Percentiles rank a stretch among this genome's conserved stretches.
phyloP scores from a whole-genome alignment of 1,139 yeast species.

The Petasospora fabianii region DNA sequence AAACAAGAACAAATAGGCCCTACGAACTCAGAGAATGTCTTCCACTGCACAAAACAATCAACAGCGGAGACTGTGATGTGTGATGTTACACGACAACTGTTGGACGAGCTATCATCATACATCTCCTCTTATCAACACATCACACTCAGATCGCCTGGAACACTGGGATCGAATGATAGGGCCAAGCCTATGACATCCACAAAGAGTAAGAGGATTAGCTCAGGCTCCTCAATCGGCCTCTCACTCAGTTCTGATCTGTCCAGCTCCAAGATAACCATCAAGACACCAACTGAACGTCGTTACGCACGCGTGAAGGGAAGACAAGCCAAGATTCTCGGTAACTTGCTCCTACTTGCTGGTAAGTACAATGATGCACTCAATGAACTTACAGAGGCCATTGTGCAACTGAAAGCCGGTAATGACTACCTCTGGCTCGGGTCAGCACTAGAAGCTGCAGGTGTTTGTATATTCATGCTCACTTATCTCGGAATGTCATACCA shows the following conservation, averaged over 20 bases:
- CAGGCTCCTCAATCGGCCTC: conserved; percentile 21
- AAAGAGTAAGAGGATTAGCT: conserved; percentile 24
- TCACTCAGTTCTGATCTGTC: conserved; percentile 28
- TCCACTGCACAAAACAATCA: conserved; percentile 20
- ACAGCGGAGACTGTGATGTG: conserved; percentile 66
- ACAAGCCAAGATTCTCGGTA: conserved; percentile 70
- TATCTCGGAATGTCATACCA: conserved; percentile 57
- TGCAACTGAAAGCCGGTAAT: conserved; percentile 53
- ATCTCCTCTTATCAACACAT: conserved; percentile 69
- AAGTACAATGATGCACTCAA: conserved; percentile 65
- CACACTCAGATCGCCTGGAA: conserved; percentile 71
- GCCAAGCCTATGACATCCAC: conserved; percentile 12
- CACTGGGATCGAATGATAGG: conserved; percentile 37
- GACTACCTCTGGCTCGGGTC: conserved; percentile 89
- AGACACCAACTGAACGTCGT: conserved; percentile 45
- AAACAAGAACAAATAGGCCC: not conserved
- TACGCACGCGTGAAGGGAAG: conserved; percentile 64
- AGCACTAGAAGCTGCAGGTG: conserved; percentile 75
- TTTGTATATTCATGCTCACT: conserved; percentile 59
- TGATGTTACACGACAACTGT: conserved; percentile 62
- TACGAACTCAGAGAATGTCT: conserved; percentile 13
- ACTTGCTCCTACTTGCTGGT: conserved; percentile 77
- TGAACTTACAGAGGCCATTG: conserved; percentile 69
- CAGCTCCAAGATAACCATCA: conserved; percentile 22
- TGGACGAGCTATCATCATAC: conserved; percentile 61